Conservation (phyloP, 139 green algal genomes). For the Micractinium sp. region DNA sequence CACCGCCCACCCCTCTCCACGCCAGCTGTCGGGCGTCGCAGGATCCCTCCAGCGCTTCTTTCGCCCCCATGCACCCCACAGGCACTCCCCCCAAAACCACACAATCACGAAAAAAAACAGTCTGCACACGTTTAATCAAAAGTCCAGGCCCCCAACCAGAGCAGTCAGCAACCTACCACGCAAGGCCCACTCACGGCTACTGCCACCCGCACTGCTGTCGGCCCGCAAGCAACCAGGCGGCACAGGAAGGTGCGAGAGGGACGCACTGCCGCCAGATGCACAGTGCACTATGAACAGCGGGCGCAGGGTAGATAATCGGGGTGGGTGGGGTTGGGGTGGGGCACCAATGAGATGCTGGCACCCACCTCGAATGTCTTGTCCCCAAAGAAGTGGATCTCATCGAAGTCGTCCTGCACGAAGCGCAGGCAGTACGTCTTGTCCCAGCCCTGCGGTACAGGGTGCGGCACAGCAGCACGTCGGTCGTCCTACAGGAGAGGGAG, state of each 20-base stretch:
- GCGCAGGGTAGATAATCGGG: background rate
- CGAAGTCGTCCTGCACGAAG: conserved; percentile 91
- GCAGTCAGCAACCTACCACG: background rate
- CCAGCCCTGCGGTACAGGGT: conserved; percentile 80
- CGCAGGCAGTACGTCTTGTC: conserved; percentile 99
- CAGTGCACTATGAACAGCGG: background rate
- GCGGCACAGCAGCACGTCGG: background rate
- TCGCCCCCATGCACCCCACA: too few relatives aligned
- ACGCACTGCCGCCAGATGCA: too few relatives aligned
- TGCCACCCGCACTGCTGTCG: background rate
- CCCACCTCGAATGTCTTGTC: conserved; percentile 97
- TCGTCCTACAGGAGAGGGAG: background rate
- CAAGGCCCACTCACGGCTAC: too few relatives aligned
- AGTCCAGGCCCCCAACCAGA: background rate
- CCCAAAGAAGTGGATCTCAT: conserved; percentile 99
- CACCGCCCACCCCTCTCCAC: too few relatives aligned
- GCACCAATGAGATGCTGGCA: background rate
- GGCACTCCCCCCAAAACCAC: background rate
- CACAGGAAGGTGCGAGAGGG: too few relatives aligned
- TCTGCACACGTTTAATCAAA: too few relatives aligned
- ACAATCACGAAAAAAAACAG: too few relatives aligned
- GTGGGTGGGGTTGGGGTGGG: too few relatives aligned
- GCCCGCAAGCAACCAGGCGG: background rate
- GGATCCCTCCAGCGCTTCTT: too few relatives aligned
- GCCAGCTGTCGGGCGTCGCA: too few relatives aligned